Evolutionary conservation across 257 asterid genomes (phyloP).

Genomic region (Salvia miltiorrhiza): DNA sequence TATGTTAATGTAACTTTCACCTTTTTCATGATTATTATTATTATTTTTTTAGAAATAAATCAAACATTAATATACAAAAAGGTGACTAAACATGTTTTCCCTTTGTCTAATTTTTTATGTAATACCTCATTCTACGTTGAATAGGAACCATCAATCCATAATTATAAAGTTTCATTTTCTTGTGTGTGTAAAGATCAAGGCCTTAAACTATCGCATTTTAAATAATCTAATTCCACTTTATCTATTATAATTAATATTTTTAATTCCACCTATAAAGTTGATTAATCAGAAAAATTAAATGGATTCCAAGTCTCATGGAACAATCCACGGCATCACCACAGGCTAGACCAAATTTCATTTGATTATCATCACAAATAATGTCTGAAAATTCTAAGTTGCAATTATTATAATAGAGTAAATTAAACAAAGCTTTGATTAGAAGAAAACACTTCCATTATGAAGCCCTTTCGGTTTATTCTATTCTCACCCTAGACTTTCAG

Average conservation of each 20-base stretch:
- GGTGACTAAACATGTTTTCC: background rate
- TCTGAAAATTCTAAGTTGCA: background rate
- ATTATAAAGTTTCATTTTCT: background rate
- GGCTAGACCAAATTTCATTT: constrained; percentile 1
- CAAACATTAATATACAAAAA: background rate
- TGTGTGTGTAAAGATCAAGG: constrained; percentile 2
- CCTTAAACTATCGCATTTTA: background rate
- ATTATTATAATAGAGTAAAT: background rate
- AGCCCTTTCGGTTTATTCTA: constrained; percentile 28
- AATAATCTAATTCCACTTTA: background rate
- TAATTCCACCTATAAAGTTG: background rate
- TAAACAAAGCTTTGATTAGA: constrained; percentile 8
- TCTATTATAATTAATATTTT: too few species aligned
- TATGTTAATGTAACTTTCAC: background rate
- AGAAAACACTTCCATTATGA: constrained; percentile 18
- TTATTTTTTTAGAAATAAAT: background rate
- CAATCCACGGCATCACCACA: background rate
- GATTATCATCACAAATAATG: background rate
- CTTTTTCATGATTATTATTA: background rate
- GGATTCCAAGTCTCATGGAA: constrained; percentile 7
- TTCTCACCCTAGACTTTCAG: constrained; percentile 27
- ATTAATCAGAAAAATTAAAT: background rate
- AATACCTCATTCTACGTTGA: background rate
- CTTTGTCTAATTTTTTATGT: background rate
- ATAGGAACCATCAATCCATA: background rate